phyloP scores from a whole-genome alignment of 352 stramenopile genomes.

The Phytophthora pluvialis region DNA sequence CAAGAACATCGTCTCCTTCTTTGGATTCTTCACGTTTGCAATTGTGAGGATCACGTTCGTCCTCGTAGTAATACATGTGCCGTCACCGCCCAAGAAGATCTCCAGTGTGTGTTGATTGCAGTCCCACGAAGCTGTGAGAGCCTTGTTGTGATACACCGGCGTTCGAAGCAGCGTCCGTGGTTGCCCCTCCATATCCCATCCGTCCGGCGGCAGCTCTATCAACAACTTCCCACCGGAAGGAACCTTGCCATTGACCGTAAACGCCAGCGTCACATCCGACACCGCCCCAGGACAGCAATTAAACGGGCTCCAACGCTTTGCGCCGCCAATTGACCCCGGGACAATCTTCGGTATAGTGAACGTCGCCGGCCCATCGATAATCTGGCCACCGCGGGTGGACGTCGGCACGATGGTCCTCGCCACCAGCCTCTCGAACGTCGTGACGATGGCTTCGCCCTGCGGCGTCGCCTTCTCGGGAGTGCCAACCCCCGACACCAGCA shows the following conservation, averaged over 20 bases:
- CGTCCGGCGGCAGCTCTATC: conserved; percentile 54
- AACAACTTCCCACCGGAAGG: conserved; percentile 50
- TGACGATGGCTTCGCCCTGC: conserved; percentile 54
- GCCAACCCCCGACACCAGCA: conserved; percentile 59
- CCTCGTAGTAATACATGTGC: conserved; percentile 36
- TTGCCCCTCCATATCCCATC: conserved; percentile 65
- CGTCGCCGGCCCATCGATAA: conserved; percentile 58
- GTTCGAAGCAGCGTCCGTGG: conserved; percentile 54
- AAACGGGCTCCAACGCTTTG: conserved; percentile 63
- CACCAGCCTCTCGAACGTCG: conserved; percentile 68
- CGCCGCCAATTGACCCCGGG: conserved; percentile 50
- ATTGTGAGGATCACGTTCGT: conserved; percentile 52
- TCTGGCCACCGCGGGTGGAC: conserved; percentile 67
- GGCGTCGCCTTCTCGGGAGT: conserved; percentile 65
- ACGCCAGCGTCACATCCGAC: conserved; percentile 65
- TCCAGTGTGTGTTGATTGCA: conserved; percentile 62
- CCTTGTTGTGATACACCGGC: conserved; percentile 36
- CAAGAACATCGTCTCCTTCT: conserved; percentile 47
- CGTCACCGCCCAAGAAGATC: conserved; percentile 41
- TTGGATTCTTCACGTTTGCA: conserved; percentile 55
- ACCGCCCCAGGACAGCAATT: conserved; percentile 53
- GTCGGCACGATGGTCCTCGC: conserved; percentile 52
- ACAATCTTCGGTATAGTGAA: conserved; percentile 62
- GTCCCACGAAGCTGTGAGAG: conserved; percentile 46
- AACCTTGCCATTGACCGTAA: conserved; percentile 48